Base-by-base conservation (phyloP, 345 rosid genomes). In the Brassica incana region DNA sequence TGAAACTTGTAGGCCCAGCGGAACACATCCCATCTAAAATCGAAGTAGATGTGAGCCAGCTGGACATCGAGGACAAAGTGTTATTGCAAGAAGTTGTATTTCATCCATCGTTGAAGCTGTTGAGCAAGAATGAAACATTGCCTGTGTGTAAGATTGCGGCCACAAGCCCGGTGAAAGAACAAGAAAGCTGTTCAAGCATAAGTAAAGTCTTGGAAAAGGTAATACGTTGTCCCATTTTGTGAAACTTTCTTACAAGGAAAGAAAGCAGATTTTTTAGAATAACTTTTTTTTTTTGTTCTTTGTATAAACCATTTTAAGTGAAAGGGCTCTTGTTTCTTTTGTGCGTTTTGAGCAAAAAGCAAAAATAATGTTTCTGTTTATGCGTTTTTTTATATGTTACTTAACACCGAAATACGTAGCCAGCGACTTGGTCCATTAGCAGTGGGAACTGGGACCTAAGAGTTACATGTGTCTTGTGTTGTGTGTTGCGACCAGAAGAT, bases 21-120 rank as follows among this genome's bases (percentile, higher is more conserved):
- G 97, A 91, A 75, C 87, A 84, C 77, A 87, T 95, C 63, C 97
- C 97, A 69, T 85, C 85, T 3, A 90, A 92, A 81, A 83, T 95
- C 18, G 97, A 95, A 84, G 89, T 92, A 63, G 99, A 95, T 23
- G 82, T 92, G 63, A 90, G 99, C 85, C 87, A 84, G 10, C 89
- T 95, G 38, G 97, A 92, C 79, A 82, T 89, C 20, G 97, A 83
- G 52, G 97, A 91, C 79, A 81, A 82, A 76, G 81, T 92, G 58
- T 80, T 71, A 20, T 72, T 92, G 87, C 68, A 45, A 29, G 95
- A 95, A 32, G 64, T 91, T 8, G 82, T 72, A 66, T 86, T 92
- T 63, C 92, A 92, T 84, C 86, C 91, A 6, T 82, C 97, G 4
- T 10, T 90, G 85, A 90, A 86, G 88, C 92, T 91, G 74, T 75